These are phyloP conservation scores for Psidium friedrichsthalianum DNA, from an alignment of 345 rosid genomes.

Conservation along the genomic window DNA sequence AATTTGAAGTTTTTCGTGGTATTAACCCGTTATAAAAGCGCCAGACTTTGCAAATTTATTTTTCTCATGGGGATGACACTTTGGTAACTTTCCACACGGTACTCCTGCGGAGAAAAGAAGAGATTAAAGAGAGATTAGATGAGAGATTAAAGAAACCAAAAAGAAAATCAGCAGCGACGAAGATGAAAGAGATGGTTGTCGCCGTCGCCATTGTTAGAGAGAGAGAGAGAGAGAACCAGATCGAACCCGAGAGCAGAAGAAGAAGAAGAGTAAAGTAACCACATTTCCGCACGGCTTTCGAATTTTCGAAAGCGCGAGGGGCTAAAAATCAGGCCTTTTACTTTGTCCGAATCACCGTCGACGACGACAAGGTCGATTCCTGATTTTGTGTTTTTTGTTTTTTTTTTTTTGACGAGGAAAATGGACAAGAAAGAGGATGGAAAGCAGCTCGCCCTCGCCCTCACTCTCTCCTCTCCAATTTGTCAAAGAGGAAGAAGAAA, in stretches of 20 bases:
- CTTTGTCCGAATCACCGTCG: background rate
- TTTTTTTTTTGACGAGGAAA: background rate
- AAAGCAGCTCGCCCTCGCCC: background rate
- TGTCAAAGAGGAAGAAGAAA: background rate
- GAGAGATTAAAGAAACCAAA: background rate
- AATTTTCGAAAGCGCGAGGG: background rate
- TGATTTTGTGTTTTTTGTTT: background rate
- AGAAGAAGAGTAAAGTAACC: background rate
- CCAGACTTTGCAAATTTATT: background rate
- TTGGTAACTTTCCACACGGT: background rate
- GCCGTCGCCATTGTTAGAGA: background rate
- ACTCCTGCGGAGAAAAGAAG: background rate
- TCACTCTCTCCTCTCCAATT: background rate
- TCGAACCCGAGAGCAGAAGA: background rate
- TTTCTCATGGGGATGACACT: background rate
- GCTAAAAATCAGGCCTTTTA: too few species aligned
- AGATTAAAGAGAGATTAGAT: background rate
- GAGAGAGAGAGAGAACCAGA: background rate
- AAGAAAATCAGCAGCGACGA: background rate
- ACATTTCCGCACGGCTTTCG: background rate
- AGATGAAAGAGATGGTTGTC: background rate
- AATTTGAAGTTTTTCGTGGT: too few species aligned
- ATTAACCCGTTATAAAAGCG: too few species aligned
- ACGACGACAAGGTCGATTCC: background rate
- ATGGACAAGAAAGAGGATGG: background rate